Evolutionary conservation across 148 eudicot genomes (phyloP).

Genomic region (Polygonum aviculare): DNA sequence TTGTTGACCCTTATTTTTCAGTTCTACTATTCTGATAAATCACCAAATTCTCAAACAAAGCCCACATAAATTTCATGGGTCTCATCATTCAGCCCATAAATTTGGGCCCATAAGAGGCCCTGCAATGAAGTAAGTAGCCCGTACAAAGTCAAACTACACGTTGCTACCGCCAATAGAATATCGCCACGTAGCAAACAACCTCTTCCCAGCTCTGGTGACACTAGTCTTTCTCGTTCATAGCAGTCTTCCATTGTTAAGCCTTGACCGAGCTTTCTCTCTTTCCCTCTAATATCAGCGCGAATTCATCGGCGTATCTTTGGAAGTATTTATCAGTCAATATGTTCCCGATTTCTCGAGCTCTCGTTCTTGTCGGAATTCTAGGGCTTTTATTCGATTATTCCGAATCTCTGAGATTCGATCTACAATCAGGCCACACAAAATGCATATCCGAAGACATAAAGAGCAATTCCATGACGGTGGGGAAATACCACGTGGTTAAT

Average conservation of each 20-base stretch:
- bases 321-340: slow-evolving; percentile 8
- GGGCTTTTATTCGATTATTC: slow-evolving; percentile 31
- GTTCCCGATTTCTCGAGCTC: slow-evolving; percentile 9
- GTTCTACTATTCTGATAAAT: too few relatives aligned
- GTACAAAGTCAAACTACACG: background rate
- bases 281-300: background rate
- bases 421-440: slow-evolving; percentile 77
- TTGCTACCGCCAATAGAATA: background rate
- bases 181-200: background rate
- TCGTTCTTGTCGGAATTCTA: slow-evolving; percentile 24
- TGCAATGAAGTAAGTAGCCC: background rate
- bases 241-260: background rate
- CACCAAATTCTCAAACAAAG: too few relatives aligned
- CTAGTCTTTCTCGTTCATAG: background rate
- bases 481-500: slow-evolving; percentile 63
- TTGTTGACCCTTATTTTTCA: too few relatives aligned
- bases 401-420: slow-evolving; percentile 66
- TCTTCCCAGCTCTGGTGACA: background rate
- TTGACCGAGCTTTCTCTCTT: background rate
- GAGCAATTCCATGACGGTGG: slow-evolving; percentile 75
- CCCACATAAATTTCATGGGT: too few relatives aligned
- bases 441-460: slow-evolving; percentile 89
- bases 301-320: background rate
- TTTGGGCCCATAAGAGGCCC: background rate
- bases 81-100: background rate